phyloP scores from a whole-genome alignment of 805 yeast species.

The Citeromyces matritensis region DNA sequence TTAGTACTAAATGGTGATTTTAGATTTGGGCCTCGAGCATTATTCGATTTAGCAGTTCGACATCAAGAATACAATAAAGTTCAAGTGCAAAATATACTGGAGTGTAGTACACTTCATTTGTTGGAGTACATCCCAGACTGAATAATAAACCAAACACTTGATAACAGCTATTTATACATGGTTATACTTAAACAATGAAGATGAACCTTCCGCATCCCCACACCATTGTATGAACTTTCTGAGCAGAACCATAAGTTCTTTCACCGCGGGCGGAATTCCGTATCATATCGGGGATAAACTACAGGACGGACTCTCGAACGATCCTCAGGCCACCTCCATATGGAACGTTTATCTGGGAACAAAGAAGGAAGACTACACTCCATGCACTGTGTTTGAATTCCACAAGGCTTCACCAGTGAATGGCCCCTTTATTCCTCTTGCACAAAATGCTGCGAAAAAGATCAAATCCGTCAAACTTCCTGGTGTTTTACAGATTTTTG shows the following conservation, averaged over 20 bases:
- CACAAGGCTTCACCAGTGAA: slow-evolving; percentile 24
- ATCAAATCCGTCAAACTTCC: slow-evolving; percentile 48
- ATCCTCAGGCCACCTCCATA: slow-evolving; percentile 21
- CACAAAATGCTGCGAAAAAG: slow-evolving; percentile 26
- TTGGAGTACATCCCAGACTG: no score
- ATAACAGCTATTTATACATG: no score
- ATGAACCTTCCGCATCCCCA: no score
- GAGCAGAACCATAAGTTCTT: slow-evolving; percentile 41
- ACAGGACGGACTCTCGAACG: slow-evolving; percentile 8
- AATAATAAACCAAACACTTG: no score
- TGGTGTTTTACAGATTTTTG: slow-evolving; percentile 48
- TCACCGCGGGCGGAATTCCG: slow-evolving; percentile 45
- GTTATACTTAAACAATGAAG: no score
- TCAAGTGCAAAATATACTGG: no score
- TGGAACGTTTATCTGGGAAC: slow-evolving; percentile 57
- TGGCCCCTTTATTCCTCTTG: slow-evolving; percentile 16
- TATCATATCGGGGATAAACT: slow-evolving; percentile 34
- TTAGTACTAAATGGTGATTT: no score
- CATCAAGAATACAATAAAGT: no score
- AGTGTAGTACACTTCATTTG: no score
- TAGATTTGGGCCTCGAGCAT: no score
- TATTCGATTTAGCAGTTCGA: no score
- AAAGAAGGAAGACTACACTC: slow-evolving; percentile 29
- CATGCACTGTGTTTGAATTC: slow-evolving; percentile 55
- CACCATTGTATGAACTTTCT: slow-evolving; percentile 42